Percentiles rank a stretch among this genome's conserved stretches.
Conservation (phyloP, 2,329 filamentous ascomycete genomes). For the Penicillium frequentans region DNA sequence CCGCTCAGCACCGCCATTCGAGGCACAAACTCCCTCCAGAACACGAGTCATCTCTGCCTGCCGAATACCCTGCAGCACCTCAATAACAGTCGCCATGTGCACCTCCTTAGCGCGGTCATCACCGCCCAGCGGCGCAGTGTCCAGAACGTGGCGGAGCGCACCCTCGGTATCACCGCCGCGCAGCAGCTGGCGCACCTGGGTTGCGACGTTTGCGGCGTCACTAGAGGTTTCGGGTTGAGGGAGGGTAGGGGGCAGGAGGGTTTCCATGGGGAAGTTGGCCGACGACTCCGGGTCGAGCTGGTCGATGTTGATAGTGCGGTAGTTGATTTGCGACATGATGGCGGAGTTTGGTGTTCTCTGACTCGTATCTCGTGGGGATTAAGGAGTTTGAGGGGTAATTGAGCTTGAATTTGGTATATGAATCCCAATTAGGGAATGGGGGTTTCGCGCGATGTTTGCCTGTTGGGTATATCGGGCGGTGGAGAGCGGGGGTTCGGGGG, state of each 20-base stretch:
- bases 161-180: slow-evolving; percentile 85
- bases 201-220: slow-evolving; percentile 74
- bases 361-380: background rate
- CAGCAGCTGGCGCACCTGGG: slow-evolving; percentile 83
- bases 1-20: slow-evolving; percentile 77
- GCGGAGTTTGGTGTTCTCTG: background rate
- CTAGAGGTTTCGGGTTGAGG: slow-evolving; percentile 69
- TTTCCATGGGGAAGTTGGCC: slow-evolving; percentile 85
- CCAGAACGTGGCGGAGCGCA: slow-evolving; percentile 77
- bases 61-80: slow-evolving; percentile 94
- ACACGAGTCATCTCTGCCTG: slow-evolving; percentile 93
- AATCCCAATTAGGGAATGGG: background rate
- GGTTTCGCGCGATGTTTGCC: background rate
- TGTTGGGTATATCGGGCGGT: background rate
- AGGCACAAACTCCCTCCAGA: slow-evolving; percentile 74
- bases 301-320: slow-evolving; percentile 92
- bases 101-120: slow-evolving; percentile 67
- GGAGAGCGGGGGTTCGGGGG: background rate
- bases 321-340: slow-evolving; percentile 56
- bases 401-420: background rate
- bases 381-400: background rate
- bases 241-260: slow-evolving; percentile 72
- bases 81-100: slow-evolving; percentile 82
- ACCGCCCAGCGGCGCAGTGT: slow-evolving; percentile 72
- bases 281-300: slow-evolving; percentile 85